These are phyloP conservation scores for Starmerella potacharoeniae DNA, from an alignment of 805 yeast genomes.

Conservation along the genomic window DNA sequence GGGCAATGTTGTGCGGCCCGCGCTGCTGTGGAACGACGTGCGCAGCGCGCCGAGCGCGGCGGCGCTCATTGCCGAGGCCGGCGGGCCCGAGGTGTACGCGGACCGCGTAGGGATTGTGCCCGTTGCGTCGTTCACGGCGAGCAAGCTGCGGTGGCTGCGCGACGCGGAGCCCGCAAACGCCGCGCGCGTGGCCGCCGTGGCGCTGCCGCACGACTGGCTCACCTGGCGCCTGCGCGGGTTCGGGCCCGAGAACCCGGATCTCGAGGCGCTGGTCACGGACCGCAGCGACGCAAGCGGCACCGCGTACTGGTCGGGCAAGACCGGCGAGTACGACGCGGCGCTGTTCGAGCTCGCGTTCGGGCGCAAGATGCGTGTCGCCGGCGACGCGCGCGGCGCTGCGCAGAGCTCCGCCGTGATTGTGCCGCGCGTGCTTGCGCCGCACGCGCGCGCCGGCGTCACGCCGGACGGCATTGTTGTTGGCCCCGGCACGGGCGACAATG, in stretches of 20 bases:
- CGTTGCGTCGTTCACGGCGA: conserved; percentile 24
- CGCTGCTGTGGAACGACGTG: conserved; percentile 23
- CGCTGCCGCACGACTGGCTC: conserved; percentile 24
- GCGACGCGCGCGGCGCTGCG: background rate
- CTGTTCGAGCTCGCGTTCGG: conserved; percentile 21
- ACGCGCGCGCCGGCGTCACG: conserved; percentile 13
- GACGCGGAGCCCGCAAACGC: conserved; percentile 23
- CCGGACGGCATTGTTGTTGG: conserved; percentile 18
- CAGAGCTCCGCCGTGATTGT: conserved; percentile 15
- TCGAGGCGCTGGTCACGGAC: conserved; percentile 22
- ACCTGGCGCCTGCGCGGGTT: conserved; percentile 23
- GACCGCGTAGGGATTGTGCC: conserved; percentile 23
- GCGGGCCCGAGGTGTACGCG: conserved; percentile 22
- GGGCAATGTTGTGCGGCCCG: conserved; percentile 21
- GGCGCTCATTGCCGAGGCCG: conserved; percentile 19
- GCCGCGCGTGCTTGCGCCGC: conserved; percentile 19
- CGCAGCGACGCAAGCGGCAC: conserved; percentile 24
- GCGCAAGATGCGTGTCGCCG: conserved; percentile 20
- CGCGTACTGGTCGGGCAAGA: conserved; percentile 22
- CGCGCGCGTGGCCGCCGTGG: conserved; percentile 19
- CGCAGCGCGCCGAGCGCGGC: conserved; percentile 21
- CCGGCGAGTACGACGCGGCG: conserved; percentile 17
- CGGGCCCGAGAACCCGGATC: conserved; percentile 21
- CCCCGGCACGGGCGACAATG: conserved; percentile 24
- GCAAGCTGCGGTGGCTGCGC: conserved; percentile 22